These are phyloP conservation scores for Lichenothelia convexa DNA, from an alignment of 495 filamentous ascomycete genomes.

Conservation along the genomic window DNA sequence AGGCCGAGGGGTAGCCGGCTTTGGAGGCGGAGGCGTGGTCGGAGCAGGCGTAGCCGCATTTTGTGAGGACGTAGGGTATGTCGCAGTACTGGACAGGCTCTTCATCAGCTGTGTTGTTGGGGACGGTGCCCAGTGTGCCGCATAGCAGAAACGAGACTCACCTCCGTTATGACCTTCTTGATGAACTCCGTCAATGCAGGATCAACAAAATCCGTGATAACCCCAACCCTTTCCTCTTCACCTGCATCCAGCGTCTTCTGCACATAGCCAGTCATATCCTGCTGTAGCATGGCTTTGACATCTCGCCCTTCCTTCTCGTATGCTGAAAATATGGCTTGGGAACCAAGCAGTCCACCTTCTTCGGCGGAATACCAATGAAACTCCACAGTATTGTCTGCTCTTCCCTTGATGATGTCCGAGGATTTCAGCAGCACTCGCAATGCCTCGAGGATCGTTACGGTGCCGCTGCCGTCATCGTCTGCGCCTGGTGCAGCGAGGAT, in stretches of 20 bases:
- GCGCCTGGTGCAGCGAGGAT: slow-evolving; percentile 60
- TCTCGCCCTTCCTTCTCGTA: slow-evolving; percentile 62
- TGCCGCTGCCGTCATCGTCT: slow-evolving; percentile 60
- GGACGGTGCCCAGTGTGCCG: no score
- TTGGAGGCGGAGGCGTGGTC: slow-evolving; percentile 95
- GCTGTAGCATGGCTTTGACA: slow-evolving; percentile 94
- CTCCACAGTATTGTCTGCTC: slow-evolving; percentile 64
- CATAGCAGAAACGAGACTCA: no score
- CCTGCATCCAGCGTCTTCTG: slow-evolving; percentile 71
- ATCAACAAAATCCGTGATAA: slow-evolving; percentile 89
- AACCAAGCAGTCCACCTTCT: slow-evolving; percentile 63
- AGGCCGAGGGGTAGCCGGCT: slow-evolving; percentile 86
- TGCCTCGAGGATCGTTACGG: slow-evolving; percentile 61
- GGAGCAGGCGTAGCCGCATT: slow-evolving; percentile 94
- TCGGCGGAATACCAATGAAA: slow-evolving; percentile 95
- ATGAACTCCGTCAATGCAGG: slow-evolving; percentile 71
- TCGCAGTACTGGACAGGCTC: slow-evolving; percentile 90
- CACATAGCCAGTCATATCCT: slow-evolving; percentile 95
- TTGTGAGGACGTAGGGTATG: slow-evolving; percentile 76
- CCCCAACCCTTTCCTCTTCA: slow-evolving; percentile 67
- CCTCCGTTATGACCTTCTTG: slow-evolving; percentile 67
- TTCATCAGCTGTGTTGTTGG: no score
- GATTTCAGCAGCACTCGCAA: slow-evolving; percentile 42
- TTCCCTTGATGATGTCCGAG: slow-evolving; percentile 32
- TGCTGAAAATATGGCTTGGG: slow-evolving; percentile 65